phyloP scores from a whole-genome alignment of 352 stramenopile genomes.

The Phytopythium delawarense region DNA sequence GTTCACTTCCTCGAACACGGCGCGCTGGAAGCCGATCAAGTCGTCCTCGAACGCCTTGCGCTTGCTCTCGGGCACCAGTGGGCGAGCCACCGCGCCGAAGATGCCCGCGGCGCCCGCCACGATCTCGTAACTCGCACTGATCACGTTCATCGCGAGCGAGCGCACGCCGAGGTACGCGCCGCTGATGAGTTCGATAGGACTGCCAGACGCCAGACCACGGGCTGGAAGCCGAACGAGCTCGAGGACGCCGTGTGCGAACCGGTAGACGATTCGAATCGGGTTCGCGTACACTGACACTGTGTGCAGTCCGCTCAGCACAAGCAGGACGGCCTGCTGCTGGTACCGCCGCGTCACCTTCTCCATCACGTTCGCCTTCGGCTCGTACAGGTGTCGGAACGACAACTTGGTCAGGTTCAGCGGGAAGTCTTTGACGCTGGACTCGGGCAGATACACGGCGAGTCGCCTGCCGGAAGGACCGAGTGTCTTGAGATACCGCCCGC shows the following conservation, averaged over 20 bases:
- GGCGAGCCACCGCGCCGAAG: conserved; percentile 62
- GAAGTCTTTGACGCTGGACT: conserved; percentile 89
- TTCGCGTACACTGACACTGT: conserved; percentile 88
- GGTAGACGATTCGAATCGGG: conserved; percentile 84
- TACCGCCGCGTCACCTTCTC: conserved; percentile 79
- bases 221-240: conserved; percentile 78
- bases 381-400: conserved; percentile 81
- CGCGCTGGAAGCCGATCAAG: conserved; percentile 79
- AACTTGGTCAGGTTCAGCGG: conserved; percentile 79
- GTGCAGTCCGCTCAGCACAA: conserved; percentile 80
- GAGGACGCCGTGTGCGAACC: conserved; percentile 74
- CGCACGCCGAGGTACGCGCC: conserved; percentile 80
- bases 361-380: conserved; percentile 65
- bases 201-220: conserved; percentile 74
- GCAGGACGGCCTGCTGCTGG: conserved; percentile 80
- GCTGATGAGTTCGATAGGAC: conserved; percentile 78
- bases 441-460: conserved; percentile 79
- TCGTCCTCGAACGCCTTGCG: conserved; percentile 82
- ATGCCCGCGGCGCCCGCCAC: conserved; percentile 77
- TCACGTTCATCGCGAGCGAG: conserved; percentile 86
- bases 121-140: conserved; percentile 88
- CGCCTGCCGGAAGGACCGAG: conserved; percentile 67
- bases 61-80: conserved; percentile 65
- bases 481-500: conserved; percentile 80
- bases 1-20: conserved; percentile 86